Base-by-base conservation (phyloP, 2,329 filamentous ascomycete genomes). In the Nakataea oryzae region DNA sequence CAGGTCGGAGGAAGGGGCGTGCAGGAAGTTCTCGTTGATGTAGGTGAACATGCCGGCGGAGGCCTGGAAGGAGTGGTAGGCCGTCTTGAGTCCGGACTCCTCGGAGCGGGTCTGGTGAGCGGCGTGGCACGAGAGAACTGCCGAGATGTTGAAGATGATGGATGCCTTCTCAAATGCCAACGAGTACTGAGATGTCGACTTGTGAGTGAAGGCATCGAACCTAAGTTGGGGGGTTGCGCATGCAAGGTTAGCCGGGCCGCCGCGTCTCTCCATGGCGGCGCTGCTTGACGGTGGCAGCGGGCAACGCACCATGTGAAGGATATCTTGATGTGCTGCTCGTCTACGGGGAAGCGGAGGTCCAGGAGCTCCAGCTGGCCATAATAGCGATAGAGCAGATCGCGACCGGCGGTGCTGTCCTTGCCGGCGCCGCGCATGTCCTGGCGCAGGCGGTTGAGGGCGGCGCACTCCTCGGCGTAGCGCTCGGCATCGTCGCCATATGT, bases 21-120 rank as follows among this genome's bases (percentile, higher is more conserved):
- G 95, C 47, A 99, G 80, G 73, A 99, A 99, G 77, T 99, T 99
- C 77, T 99, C 95, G 75, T 99, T 99, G 78, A 99, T 99, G 71
- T 99, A 99, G 61, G 93, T 97, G 75, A 97, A 99, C 95, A 99
- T 99, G 78, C 95, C 95, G 12, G 95, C 95, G 9, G 93, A 93
- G 54, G 95, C 95, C 75, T 99, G 95, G 78, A 97, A 97, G 26
- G 93, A 97, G 75, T 99, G 93, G 73, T 97, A 99, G 24, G 95
- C 91, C 17, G 92, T 93, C 78, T 99, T 99, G 72, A 97, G 84
- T 41, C 93, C 93, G 7, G 89, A 84, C 71, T 99, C 95, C 72
- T 97, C 93, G 66, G 90, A 89, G 59, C 95, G 87, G 68, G 95
- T 93, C 76, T 99, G 96, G 71, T 90, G 84, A 56, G 93, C 92